A percentile compares a stretch with the other conserved stretches of the same genome.
Conservation (phyloP, 208 protist species). For the Porcisia deanei region DNA sequence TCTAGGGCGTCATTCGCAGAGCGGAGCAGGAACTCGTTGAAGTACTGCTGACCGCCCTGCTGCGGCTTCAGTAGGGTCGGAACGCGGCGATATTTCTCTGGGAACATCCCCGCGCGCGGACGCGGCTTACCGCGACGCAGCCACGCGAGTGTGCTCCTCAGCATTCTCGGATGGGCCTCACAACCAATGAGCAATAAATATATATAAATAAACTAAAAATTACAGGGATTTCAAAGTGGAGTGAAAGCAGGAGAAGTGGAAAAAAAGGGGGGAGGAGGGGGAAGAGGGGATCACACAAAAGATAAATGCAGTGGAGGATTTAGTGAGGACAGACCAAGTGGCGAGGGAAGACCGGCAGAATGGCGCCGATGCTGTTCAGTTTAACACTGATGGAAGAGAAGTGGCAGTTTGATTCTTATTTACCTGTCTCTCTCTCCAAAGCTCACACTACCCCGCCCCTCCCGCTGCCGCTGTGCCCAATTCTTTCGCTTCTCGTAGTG, state of each 20-base stretch:
- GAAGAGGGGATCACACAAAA: background rate
- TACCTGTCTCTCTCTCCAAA: no score
- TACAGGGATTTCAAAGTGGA: no score
- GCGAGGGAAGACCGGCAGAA: background rate
- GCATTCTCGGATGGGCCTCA: constrained; percentile 14
- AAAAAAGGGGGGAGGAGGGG: background rate
- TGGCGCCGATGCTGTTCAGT: no score
- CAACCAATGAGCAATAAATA: no score
- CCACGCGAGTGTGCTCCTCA: constrained; percentile 27
- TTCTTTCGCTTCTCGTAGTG: no score
- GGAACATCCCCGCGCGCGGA: constrained; percentile 81
- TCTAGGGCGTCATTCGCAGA: constrained; percentile 61
- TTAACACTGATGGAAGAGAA: no score
- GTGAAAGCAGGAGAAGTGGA: background rate
- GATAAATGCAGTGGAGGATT: no score
- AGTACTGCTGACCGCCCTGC: constrained; percentile 89
- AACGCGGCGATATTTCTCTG: constrained; percentile 84
- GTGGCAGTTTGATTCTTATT: no score
- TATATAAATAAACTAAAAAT: no score
- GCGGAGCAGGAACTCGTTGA: constrained; percentile 74
- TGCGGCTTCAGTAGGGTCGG: constrained; percentile 77
- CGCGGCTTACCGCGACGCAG: constrained; percentile 86
- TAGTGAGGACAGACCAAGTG: background rate
- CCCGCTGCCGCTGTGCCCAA: no score
- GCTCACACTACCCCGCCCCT: no score